Evolutionary conservation across 208 protist species (phyloP).

Genomic region (Leishmania tropica): DNA sequence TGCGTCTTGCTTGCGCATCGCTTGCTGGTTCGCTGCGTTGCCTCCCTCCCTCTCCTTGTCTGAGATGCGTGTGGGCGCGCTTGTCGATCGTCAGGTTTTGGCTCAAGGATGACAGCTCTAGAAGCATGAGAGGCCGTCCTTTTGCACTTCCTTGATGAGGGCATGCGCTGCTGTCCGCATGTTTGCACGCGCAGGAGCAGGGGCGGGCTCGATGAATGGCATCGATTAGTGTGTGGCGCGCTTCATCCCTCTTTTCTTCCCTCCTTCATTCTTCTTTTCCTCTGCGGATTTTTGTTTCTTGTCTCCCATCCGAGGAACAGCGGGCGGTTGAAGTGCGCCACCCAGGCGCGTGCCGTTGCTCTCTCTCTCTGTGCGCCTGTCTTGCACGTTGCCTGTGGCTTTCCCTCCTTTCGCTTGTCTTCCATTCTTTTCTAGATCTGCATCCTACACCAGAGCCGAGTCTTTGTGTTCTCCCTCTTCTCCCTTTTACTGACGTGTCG

Average conservation of each 20-base stretch:
- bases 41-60: neutral
- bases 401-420: neutral
- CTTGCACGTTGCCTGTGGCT: neutral
- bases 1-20: neutral
- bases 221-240: neutral
- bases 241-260: neutral
- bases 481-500: neutral
- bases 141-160: neutral
- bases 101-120: neutral
- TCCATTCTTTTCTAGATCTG: neutral
- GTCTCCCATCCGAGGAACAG: neutral
- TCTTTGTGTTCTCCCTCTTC: neutral
- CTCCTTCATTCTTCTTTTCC: neutral
- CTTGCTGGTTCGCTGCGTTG: neutral
- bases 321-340: neutral
- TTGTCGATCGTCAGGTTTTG: neutral
- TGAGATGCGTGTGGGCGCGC: neutral
- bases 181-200: neutral
- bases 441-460: neutral
- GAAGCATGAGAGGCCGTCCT: neutral
- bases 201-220: neutral
- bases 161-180: neutral
- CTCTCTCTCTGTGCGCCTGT: neutral
- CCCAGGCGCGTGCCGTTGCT: neutral
- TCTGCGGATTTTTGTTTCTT: too few relatives aligned